Conservation (phyloP, 768 basidiomycete species). For the Pulveroboletus sp. region DNA sequence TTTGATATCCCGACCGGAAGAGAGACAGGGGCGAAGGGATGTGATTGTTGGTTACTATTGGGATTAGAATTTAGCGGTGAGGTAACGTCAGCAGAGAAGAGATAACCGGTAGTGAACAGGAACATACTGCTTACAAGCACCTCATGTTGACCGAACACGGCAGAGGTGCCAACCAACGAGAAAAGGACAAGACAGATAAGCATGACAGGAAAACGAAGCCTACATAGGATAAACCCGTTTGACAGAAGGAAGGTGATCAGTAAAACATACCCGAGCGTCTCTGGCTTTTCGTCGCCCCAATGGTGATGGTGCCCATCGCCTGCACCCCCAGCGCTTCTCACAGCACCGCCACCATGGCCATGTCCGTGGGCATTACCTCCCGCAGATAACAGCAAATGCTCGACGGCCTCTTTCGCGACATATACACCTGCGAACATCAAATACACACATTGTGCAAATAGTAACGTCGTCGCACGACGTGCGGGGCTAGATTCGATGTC, state of each 20-base stretch:
- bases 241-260: neutral
- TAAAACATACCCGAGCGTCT: constrained; percentile 40
- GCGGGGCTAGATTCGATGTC: constrained; percentile 47
- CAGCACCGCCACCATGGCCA: constrained; percentile 63
- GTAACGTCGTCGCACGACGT: constrained; percentile 63
- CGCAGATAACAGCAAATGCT: constrained; percentile 80
- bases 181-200: constrained; percentile 54
- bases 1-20: constrained; percentile 31
- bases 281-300: constrained; percentile 54
- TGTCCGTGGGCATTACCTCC: constrained; percentile 72
- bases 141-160: constrained; percentile 60
- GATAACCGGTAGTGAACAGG: neutral
- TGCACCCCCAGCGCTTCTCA: constrained; percentile 13
- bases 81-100: constrained; percentile 3
- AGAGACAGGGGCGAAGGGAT: constrained; percentile 53
- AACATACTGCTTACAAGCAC: constrained; percentile 62
- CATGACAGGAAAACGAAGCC: constrained; percentile 67
- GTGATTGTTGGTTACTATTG: constrained; percentile 57
- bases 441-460: constrained; percentile 92
- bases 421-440: constrained; percentile 93
- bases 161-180: constrained; percentile 55
- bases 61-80: too few species aligned
- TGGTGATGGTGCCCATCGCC: constrained; percentile 60
- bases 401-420: constrained; percentile 95
- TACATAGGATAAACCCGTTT: constrained; percentile 15